Evolutionary conservation across 2,329 filamentous ascomycete species (phyloP), one percentile per base, ranked within the genome.

Genomic region (Verticillium klebahnii): DNA sequence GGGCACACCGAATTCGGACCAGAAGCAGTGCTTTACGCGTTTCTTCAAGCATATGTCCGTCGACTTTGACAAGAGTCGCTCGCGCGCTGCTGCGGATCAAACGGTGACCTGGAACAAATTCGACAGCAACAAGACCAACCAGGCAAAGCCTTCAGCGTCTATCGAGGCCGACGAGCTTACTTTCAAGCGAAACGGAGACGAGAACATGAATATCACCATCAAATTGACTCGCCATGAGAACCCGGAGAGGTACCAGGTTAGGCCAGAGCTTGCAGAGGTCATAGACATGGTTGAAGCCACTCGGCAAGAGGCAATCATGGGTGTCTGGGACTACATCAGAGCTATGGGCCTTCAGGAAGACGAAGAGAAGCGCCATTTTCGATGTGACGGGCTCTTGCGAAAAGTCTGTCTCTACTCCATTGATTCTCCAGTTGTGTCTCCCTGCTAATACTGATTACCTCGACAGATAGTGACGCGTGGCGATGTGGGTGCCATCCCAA

Each of bases 261-360:
- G 88, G 75, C 87, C 89, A 58, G 86, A 89, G 62, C 80, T 99
- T 56, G 89, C 92, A 12, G 90, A 96, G 58, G 84, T 98, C 15
- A 81, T 98, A 19, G 95, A 97, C 70, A 91, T 91, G 70, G 83
- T 88, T 57, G 92, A 96, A 74, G 94, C 92, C 58, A 94, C 95
- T 32, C 89, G 93, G 34, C 89, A 92, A 45, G 93, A 95, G 65
- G 90, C 93, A 7, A 88, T 97, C 32, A 91, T 96, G 82, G 93
- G 91, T 15, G 85, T 99, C 36, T 99, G 93, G 92, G 93, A 97
- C 72, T 99, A 99, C 70, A 91, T 97, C 67, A 89, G 92, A 68
- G 83, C 91, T 23, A 90, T 91, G 81, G 88, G 89, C 19, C 80
- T 99, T 56, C 92, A 96, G 73, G 94, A 97, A 72, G 93, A 97